A percentile compares a stretch with the other conserved stretches of the same genome.
Evolutionary conservation across 192 early-diverging fungal species (phyloP).

Genomic region (Umbelopsis isabellina): DNA sequence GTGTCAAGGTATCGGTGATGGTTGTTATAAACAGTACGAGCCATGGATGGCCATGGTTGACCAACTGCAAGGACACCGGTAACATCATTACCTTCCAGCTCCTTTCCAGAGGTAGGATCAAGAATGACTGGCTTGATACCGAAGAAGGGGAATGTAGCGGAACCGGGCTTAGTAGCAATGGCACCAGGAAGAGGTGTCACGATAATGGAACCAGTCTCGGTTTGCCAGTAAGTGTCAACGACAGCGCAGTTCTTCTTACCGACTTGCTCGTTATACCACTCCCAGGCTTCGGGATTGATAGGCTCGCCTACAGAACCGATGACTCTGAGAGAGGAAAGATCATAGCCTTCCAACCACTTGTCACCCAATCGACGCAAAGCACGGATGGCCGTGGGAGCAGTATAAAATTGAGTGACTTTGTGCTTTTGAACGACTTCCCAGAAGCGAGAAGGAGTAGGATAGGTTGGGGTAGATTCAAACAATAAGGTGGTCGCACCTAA

Average conservation of each 20-base stretch:
- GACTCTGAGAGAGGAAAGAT: conserved; percentile 82
- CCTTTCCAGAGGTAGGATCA: conserved; percentile 83
- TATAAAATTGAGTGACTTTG: conserved; percentile 97
- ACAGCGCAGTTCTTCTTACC: conserved; percentile 84
- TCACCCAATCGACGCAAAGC: conserved; percentile 87
- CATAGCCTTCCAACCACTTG: conserved; percentile 73
- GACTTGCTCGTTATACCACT: conserved; percentile 93
- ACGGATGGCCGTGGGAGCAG: conserved; percentile 95
- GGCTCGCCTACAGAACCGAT: conserved; percentile 97
- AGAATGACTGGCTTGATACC: conserved; percentile 88
- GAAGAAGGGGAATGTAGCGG: conserved; percentile 96
- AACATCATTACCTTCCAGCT: conserved; percentile 79
- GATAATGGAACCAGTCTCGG: conserved; percentile 95
- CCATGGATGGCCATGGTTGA: conserved; percentile 89
- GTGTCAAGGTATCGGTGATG: conserved; percentile 93
- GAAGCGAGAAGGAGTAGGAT: conserved; percentile 81
- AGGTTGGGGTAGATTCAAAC: conserved; percentile 93
- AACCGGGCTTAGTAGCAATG: conserved; percentile 92
- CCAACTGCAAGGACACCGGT: conserved; percentile 90
- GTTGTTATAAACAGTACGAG: conserved; percentile 91
- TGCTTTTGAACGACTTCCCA: conserved; percentile 86
- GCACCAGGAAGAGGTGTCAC: conserved; percentile 87
- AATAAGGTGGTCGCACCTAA: conserved; percentile 90
- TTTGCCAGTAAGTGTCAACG: conserved; percentile 97
- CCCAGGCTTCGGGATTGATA: conserved; percentile 97